phyloP scores from a whole-genome alignment of 139 green algal genomes.

The Desmodesmus armatus region DNA sequence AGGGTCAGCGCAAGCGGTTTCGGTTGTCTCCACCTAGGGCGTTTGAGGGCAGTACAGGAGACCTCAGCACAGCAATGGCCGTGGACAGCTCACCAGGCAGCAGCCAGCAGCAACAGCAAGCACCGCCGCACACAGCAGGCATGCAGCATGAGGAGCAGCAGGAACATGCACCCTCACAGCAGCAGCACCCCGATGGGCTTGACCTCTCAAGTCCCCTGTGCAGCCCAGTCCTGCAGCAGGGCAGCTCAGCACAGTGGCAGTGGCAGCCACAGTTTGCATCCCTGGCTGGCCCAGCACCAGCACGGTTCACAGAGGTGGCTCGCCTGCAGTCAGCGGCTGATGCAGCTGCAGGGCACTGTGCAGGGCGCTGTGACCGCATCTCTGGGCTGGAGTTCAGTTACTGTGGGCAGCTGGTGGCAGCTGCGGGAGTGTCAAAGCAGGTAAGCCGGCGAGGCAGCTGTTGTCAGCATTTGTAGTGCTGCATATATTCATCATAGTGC shows the following conservation, averaged over 20 bases:
- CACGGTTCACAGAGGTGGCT: constrained; percentile 10
- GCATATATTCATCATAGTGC: too few species aligned
- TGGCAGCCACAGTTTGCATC: background rate
- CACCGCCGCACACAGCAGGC: background rate
- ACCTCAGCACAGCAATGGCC: constrained; percentile 2
- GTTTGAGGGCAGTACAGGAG: background rate
- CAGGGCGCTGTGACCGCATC: constrained; percentile 38
- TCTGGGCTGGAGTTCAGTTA: constrained; percentile 79
- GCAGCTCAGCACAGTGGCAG: background rate
- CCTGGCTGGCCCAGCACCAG: background rate
- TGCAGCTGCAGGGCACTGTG: too few species aligned
- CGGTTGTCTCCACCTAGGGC: background rate
- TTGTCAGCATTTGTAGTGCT: too few species aligned
- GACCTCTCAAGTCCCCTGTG: too few species aligned
- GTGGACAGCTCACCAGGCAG: too few species aligned
- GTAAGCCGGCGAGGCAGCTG: constrained; percentile 16
- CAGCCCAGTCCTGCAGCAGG: background rate
- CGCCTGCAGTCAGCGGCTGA: constrained; percentile 8
- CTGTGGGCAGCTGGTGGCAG: constrained; percentile 70
- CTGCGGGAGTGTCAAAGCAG: constrained; percentile 79
- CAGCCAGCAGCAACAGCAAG: constrained; percentile 8
- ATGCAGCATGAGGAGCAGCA: too few species aligned
- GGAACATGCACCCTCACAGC: background rate
- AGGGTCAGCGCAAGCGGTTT: constrained; percentile 4
- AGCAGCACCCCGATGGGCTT: background rate